Evolutionary conservation across 1,284 basidiomycete genomes (phyloP), one percentile per base, ranked within the genome.

Genomic region (Melampsora abietis-canadensis): DNA sequence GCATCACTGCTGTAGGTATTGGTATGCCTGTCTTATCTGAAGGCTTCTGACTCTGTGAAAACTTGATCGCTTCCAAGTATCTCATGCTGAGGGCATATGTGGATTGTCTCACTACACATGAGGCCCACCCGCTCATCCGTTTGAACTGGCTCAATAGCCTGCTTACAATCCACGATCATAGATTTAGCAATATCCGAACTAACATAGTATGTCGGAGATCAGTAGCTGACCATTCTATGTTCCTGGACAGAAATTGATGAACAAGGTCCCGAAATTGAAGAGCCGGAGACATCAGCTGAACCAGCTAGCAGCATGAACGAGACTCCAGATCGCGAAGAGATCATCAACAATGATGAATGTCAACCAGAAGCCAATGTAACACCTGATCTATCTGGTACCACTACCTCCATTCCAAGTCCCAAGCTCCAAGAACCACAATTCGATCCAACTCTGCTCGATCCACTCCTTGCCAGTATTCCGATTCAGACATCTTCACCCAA

Each of bases 161-260:
- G 37, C 37, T 40, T 40, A 40, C 37, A 40, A 40, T 40, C 37
- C 37, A 5, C 37, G 10, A 40, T 8, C 37, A 40, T 40, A 6
- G 34, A 34, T 34, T 4, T 40, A 1, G 37, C 37, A 5, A 40
- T 40, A 1, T 40, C 37, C 37, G 37, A 40, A 40, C 37, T 10
- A 40, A 10, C 37, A 40, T 40, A 40, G 37, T 12, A 12, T 40
- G 10, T 40, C 37, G 37, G 37, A 40, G 37, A 40, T 40, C 37
- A 40, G 12, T 40, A 12, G 12, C 37, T 40, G 10, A 40, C 37
- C 6, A 40, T 40, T 40, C 5, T 40, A 40, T 54, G n/a, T 27
- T 54, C 3, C 27, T 54, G 19, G 51, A n/a, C 19, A 54, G 51
- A 27, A 54, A 54, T 54, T 54, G 51, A 54, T 54, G 51, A 54